Base-by-base conservation (phyloP, 2,329 filamentous ascomycete species). In the Drechslera avenae region DNA sequence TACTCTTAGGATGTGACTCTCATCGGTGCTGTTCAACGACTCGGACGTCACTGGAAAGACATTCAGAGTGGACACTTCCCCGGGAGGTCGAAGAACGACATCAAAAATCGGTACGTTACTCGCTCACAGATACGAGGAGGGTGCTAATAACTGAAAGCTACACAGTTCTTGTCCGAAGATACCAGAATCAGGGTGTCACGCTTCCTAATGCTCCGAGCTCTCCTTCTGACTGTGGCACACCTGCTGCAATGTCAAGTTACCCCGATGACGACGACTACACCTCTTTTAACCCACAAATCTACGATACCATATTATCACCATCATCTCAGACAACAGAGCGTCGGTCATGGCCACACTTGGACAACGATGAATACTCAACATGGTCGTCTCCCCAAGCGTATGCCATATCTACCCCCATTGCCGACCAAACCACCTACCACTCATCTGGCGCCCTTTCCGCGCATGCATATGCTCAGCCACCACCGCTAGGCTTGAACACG, bases 1-100 rank as follows among this genome's bases (percentile, higher is more conserved):
- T 10, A 32, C 10, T 13, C 8, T 23, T 31, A 71, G 68, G 66
- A 74, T 46, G 43, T 55, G 14, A 48, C 57, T 5, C 64, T 75
- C 13, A 60, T 73, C 28, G 59, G 68, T 34, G 72, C 69, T 32
- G 72, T 69, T 2, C 55, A 66, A 23, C 59, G 57, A 21, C 52
- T 68, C 4, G 73, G 73, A 9, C 63, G 72, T 9, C 70, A 74
- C 49, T 76, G 73, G 73, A 73, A 72, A 45, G 66, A 72, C 26
- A 75, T 76, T 18, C 63, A 71, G 35, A 55, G 61, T 5, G 57
- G 62, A 7, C 59, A 70, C 28, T 73, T 76, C 28, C 70, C 68
- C 7, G 65, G 66, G 2, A 63, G 73, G 14, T 74, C 73, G 2
- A 75, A 73, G 45, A 73, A 73, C 23, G 68, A 66, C 21, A 68